A percentile compares a stretch with the other conserved stretches of the same genome.
These are phyloP conservation scores for Microsporum ferrugineum DNA, from an alignment of 2,329 filamentous ascomycete species.

Conservation along the genomic window DNA sequence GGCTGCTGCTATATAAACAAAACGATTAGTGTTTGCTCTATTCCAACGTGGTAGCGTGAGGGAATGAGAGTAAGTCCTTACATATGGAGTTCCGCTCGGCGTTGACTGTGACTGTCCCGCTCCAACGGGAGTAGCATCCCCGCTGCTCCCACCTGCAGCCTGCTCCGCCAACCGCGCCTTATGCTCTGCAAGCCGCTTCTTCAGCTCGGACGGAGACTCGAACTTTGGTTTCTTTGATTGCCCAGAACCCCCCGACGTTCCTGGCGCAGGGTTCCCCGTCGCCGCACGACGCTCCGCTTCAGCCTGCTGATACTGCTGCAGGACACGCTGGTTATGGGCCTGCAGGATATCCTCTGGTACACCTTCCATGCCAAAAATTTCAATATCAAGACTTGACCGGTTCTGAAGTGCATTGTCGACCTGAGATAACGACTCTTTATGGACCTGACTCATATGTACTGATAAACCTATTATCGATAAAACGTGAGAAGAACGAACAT, in stretches of 20 bases:
- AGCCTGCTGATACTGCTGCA: conserved; percentile 71
- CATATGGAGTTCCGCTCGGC: conserved; percentile 43
- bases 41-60: conserved; percentile 3
- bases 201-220: conserved; percentile 65
- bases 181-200: conserved; percentile 67
- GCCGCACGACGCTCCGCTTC: conserved; percentile 70
- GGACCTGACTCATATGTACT: conserved; percentile 96
- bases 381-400: conserved; percentile 72
- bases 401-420: conserved; percentile 90
- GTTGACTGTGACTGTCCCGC: conserved; percentile 34
- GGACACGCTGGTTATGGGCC: conserved; percentile 75
- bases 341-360: conserved; percentile 76
- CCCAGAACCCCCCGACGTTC: conserved; percentile 34
- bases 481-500: conserved; percentile 3
- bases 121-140: conserved; percentile 46
- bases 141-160: conserved; percentile 42
- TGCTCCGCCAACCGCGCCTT: conserved; percentile 54
- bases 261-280: conserved; percentile 72
- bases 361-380: conserved; percentile 98
- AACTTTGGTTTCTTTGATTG: conserved; percentile 55
- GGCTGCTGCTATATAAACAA: conserved; percentile 17
- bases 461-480: conserved; percentile 55
- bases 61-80: conserved; percentile 33
- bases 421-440: conserved; percentile 78
- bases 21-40: neutral